phyloP scores from a whole-genome alignment of 208 protist species.

The Acanthamoeba castellanii region DNA sequence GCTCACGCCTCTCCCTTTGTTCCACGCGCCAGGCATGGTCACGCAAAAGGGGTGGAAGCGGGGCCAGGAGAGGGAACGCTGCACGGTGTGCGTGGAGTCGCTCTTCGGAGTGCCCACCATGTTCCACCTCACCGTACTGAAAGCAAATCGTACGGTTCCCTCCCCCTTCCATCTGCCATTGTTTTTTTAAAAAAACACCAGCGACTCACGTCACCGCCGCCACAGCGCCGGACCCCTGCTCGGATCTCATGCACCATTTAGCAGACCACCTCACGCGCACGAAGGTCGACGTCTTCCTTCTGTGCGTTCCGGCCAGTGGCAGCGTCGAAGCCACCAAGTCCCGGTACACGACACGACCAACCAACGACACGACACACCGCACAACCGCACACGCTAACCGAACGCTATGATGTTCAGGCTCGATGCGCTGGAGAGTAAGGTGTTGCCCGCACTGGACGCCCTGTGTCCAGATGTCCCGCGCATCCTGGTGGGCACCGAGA shows the following conservation, averaged over 20 bases:
- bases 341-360: not conserved
- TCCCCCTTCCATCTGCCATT: not conserved
- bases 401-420: not conserved
- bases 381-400: not conserved
- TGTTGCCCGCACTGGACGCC: not conserved
- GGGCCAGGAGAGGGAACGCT: constrained; percentile 30
- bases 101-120: constrained; percentile 31
- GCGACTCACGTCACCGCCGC: not conserved
- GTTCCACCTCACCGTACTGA: constrained; percentile 62
- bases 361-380: not conserved
- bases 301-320: not conserved
- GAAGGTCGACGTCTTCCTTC: not conserved
- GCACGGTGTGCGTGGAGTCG: not conserved
- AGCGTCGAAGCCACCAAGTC: not conserved
- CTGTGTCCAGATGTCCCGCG: constrained; percentile 11
- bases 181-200: not conserved
- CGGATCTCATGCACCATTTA: not conserved
- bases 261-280: not conserved
- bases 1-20: too few species aligned
- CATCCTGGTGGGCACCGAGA: constrained; percentile 34
- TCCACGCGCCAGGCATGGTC: constrained; percentile 4
- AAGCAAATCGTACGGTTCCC: not conserved
- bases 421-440: not conserved
- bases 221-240: not conserved
- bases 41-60: constrained; percentile 52